phyloP scores from a whole-genome alignment of 148 eudicot species.

The Euryodendron excelsum region DNA sequence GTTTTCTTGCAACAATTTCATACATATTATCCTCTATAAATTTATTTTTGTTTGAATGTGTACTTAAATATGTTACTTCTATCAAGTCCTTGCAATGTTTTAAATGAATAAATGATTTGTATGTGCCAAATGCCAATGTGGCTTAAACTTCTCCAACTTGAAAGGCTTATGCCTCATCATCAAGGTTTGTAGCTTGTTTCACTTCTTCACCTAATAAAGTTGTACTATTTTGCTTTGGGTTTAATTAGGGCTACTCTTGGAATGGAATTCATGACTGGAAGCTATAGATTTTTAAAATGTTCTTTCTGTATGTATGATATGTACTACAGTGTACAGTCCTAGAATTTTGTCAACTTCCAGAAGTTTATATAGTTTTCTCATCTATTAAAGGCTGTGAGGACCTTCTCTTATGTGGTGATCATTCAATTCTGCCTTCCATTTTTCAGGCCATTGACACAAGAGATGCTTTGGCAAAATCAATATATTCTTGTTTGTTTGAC shows the following conservation, averaged over 20 bases:
- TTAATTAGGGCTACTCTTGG: background rate
- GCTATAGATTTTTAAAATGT: background rate
- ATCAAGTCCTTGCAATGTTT: background rate
- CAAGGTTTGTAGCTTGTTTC: background rate
- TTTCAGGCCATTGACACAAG: constrained; percentile 85
- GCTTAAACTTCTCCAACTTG: background rate
- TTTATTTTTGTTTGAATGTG: background rate
- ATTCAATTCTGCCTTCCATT: constrained; percentile 22
- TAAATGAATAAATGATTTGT: background rate
- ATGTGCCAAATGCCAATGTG: too few species aligned
- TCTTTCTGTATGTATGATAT: background rate
- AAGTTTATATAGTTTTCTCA: background rate
- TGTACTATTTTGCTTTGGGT: background rate
- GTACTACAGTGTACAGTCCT: background rate
- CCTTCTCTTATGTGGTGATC: background rate
- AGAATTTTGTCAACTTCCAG: background rate
- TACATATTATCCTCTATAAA: background rate
- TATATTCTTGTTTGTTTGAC: constrained; percentile 95
- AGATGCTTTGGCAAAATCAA: constrained; percentile 97
- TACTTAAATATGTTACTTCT: background rate
- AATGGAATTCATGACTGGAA: background rate
- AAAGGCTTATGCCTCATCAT: background rate
- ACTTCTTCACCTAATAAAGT: background rate
- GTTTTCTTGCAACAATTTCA: background rate
- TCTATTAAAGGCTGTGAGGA: background rate